These are phyloP conservation scores for Lunularia cruciata DNA, from an alignment of 225 moss, liverwort and hornwort genomes.

Conservation along the genomic window DNA sequence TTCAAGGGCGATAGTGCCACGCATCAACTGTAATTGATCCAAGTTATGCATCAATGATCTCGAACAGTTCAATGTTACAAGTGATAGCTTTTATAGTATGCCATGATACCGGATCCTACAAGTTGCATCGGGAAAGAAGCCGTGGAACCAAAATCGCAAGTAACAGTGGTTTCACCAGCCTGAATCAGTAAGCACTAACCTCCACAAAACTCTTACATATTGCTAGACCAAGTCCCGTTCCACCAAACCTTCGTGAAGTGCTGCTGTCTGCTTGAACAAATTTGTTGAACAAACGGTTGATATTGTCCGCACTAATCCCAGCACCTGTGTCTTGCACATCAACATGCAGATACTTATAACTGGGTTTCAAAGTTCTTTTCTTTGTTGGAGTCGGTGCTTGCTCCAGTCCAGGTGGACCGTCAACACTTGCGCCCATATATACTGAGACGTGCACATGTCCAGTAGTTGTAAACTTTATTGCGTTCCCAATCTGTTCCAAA, in stretches of 20 bases:
- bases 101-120: not conserved
- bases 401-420: conserved; percentile 18
- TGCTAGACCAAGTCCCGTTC: conserved; percentile 80
- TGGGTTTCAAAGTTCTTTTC: conserved; percentile 32
- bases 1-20: conserved; percentile 66
- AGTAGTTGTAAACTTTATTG: conserved; percentile 69
- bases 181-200: conserved; percentile 27
- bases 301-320: conserved; percentile 27
- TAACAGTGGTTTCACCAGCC: too few species aligned
- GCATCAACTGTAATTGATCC: conserved; percentile 62
- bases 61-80: too few species aligned
- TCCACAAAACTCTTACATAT: conserved; percentile 76
- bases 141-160: too few species aligned
- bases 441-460: conserved; percentile 62
- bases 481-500: conserved; percentile 71
- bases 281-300: conserved; percentile 40
- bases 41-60: not conserved
- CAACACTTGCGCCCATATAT: conserved; percentile 36
- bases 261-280: conserved; percentile 57
- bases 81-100: too few species aligned
- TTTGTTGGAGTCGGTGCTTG: conserved; percentile 20
- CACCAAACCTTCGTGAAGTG: conserved; percentile 61
- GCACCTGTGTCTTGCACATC: conserved; percentile 40
- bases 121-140: not conserved
- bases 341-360: conserved; percentile 33